phyloP scores from a whole-genome alignment of 2,329 filamentous ascomycete genomes.

The Colletotrichum spaethianum region DNA sequence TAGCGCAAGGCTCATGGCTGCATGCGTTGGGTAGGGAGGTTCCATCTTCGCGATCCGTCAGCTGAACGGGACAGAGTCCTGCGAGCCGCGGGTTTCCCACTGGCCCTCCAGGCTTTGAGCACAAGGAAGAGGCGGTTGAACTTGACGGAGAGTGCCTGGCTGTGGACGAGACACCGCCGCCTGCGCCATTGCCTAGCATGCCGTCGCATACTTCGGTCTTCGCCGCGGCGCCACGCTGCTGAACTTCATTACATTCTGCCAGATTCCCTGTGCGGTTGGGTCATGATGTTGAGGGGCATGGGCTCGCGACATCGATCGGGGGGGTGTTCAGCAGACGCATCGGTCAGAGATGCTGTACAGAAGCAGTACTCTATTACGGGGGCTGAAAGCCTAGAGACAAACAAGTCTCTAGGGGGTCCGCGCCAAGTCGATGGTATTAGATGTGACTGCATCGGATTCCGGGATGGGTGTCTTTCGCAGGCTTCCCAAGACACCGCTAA shows the following conservation, averaged over 20 bases:
- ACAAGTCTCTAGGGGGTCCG: neutral
- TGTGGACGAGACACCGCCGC: neutral
- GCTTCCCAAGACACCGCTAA: neutral
- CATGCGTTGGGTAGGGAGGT: neutral
- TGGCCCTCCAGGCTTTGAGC: neutral
- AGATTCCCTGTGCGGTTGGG: neutral
- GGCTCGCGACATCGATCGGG: neutral
- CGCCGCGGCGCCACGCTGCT: neutral
- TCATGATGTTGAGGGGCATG: neutral
- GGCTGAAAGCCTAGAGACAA: neutral
- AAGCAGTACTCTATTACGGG: neutral
- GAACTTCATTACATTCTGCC: neutral
- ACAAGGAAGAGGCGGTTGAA: neutral
- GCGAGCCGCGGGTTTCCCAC: no score
- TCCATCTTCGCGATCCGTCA: neutral
- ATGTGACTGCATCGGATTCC: neutral
- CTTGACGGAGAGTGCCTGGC: neutral
- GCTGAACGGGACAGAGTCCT: neutral
- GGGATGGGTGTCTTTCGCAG: neutral
- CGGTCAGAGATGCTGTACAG: neutral
- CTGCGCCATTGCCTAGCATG: neutral
- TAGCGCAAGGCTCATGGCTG: neutral
- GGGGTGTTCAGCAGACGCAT: neutral
- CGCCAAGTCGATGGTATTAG: neutral
- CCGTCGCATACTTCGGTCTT: neutral